A percentile compares a stretch with the other conserved stretches of the same genome.
Conservation (phyloP, 352 stramenopile species). For the Globisporangium paddicum region DNA sequence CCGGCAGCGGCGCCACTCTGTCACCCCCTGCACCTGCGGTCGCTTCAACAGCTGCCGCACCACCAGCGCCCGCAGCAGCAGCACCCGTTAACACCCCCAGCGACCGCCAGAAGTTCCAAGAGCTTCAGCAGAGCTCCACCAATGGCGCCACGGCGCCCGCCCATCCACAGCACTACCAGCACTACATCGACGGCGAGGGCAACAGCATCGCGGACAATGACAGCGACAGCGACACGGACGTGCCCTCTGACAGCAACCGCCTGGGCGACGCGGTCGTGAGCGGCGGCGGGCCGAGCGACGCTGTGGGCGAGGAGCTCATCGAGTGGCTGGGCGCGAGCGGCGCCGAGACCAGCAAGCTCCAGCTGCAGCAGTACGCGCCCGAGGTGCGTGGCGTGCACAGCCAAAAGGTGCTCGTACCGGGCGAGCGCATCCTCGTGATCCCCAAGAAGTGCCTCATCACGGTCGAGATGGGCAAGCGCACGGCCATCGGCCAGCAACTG, state of each 20-base stretch:
- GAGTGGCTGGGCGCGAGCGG: slow-evolving; percentile 68
- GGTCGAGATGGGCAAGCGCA: slow-evolving; percentile 99
- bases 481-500: slow-evolving; percentile 93
- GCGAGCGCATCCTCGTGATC: slow-evolving; percentile 89
- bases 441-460: slow-evolving; percentile 97
- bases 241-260: slow-evolving; percentile 6
- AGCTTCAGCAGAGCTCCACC: slow-evolving; percentile 14
- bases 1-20: neutral
- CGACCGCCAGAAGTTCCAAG: slow-evolving; percentile 35
- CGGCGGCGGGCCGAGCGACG: slow-evolving; percentile 23
- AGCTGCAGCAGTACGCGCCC: slow-evolving; percentile 86
- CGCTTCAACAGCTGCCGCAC: neutral
- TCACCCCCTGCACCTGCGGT: neutral
- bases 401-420: slow-evolving; percentile 74
- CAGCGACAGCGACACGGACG: neutral
- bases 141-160: neutral
- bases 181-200: slow-evolving; percentile 12
- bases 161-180: slow-evolving; percentile 6
- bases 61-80: neutral
- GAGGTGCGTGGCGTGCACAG: slow-evolving; percentile 93
- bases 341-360: slow-evolving; percentile 75
- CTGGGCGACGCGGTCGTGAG: slow-evolving; percentile 12
- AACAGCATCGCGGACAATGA: slow-evolving; percentile 3
- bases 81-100: slow-evolving; percentile 2
- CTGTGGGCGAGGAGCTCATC: slow-evolving; percentile 60